Percentiles rank a stretch among this genome's conserved stretches.
These are phyloP conservation scores for Crithidia mellificae DNA, from an alignment of 208 protist genomes.

Conservation along the genomic window DNA sequence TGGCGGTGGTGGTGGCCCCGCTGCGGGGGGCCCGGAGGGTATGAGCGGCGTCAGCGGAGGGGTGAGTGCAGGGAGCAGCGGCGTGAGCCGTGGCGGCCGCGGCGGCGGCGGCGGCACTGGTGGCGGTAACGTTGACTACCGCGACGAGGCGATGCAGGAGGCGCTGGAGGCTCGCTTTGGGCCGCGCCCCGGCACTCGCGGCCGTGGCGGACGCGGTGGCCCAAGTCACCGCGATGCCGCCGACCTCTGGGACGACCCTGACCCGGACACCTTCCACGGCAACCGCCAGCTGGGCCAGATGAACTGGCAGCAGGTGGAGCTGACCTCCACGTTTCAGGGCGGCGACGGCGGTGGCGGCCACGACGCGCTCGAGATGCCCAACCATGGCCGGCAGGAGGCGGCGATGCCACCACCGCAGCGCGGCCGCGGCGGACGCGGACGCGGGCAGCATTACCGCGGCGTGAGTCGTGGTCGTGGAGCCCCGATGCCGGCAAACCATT, in stretches of 20 bases:
- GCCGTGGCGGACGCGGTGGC: constrained; percentile 17
- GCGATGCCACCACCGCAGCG: constrained; percentile 12
- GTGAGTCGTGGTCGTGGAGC: constrained; percentile 15
- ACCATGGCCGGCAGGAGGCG: constrained; percentile 18
- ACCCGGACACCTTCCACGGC: constrained; percentile 73
- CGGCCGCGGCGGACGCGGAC: constrained; percentile 17
- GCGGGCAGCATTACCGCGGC: constrained; percentile 15
- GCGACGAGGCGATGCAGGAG: constrained; percentile 35
- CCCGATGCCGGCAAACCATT: too few relatives aligned
- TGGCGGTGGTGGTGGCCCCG: constrained; percentile 15
- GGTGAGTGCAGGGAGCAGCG: constrained; percentile 10
- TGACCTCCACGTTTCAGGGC: constrained; percentile 24
- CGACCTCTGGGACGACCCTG: constrained; percentile 81
- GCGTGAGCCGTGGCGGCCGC: constrained; percentile 23
- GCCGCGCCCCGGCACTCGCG: constrained; percentile 29
- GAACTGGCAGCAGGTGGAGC: constrained; percentile 80
- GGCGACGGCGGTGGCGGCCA: constrained; percentile 25
- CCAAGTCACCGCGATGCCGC: constrained; percentile 24
- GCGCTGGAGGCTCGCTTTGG: constrained; percentile 41
- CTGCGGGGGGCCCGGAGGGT: constrained; percentile 13
- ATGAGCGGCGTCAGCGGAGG: constrained; percentile 4
- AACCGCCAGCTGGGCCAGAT: constrained; percentile 57
- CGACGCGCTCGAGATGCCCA: constrained; percentile 21
- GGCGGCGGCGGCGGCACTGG: constrained; percentile 2
- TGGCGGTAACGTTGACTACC: background rate